Percentiles rank a stretch among this genome's conserved stretches.
Conservation (phyloP, 1,139 yeast genomes). For the Zygotorulaspora mrakii region DNA sequence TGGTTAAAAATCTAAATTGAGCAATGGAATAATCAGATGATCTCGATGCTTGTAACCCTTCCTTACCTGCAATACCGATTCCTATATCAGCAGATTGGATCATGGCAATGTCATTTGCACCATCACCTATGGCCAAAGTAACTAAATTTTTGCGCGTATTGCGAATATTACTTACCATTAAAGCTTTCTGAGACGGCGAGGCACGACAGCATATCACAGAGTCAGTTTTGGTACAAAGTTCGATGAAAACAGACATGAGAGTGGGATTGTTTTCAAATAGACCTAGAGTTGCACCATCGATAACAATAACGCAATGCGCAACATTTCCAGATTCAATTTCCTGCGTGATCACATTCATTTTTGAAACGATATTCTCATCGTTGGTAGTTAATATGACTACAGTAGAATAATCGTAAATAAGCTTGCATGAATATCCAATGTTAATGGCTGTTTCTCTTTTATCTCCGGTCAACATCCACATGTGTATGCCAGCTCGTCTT, state of each 20-base stretch:
- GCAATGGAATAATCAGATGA: slow-evolving; percentile 95
- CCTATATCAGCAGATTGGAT: slow-evolving; percentile 98
- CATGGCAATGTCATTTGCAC: slow-evolving; percentile 99
- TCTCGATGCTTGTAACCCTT: slow-evolving; percentile 94
- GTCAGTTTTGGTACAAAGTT: slow-evolving; percentile 80
- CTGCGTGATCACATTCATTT: slow-evolving; percentile 41
- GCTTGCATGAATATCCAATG: slow-evolving; percentile 90
- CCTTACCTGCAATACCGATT: slow-evolving; percentile 93
- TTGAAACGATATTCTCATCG: slow-evolving; percentile 48
- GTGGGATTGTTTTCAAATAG: slow-evolving; percentile 70
- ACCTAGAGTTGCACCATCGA: slow-evolving; percentile 83
- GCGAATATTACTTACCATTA: slow-evolving; percentile 78
- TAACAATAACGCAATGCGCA: slow-evolving; percentile 91
- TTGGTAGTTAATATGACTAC: slow-evolving; percentile 70
- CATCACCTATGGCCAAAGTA: slow-evolving; percentile 97
- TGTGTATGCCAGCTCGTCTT: slow-evolving; percentile 84
- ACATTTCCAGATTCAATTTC: slow-evolving; percentile 58
- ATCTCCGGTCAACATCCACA: slow-evolving; percentile 99
- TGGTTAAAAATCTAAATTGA: slow-evolving; percentile 79
- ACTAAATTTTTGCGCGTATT: slow-evolving; percentile 61
- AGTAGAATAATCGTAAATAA: slow-evolving; percentile 89
- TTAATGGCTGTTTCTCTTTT: slow-evolving; percentile 96
- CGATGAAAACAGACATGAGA: slow-evolving; percentile 69
- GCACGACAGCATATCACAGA: slow-evolving; percentile 95
- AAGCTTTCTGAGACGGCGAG: slow-evolving; percentile 93